A percentile compares a stretch with the other conserved stretches of the same genome.
Conservation (phyloP, 2,329 filamentous ascomycete species). For the Nemania abortiva region DNA sequence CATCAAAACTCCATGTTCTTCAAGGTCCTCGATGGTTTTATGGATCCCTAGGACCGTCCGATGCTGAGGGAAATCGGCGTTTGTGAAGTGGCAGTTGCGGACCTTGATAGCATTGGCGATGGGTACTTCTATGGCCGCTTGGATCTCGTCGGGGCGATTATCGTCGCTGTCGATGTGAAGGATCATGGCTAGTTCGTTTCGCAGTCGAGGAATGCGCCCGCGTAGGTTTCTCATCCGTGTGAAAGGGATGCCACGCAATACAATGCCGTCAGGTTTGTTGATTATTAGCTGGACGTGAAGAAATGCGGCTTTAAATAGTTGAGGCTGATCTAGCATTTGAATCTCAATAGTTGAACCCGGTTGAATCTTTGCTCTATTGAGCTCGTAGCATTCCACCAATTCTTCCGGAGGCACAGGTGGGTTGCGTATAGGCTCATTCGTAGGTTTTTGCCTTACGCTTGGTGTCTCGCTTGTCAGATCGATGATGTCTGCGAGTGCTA, state of each 20-base stretch:
- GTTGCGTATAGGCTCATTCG: slow-evolving; percentile 31
- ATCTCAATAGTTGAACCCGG: slow-evolving; percentile 43
- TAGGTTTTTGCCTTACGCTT: background rate
- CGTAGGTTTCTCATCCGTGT: slow-evolving; percentile 48
- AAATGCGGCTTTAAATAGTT: slow-evolving; percentile 44
- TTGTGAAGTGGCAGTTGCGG: slow-evolving; percentile 51
- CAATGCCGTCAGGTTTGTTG: slow-evolving; percentile 30
- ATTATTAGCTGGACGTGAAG: slow-evolving; percentile 45
- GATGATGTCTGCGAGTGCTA: slow-evolving; percentile 43
- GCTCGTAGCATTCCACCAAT: slow-evolving; percentile 25
- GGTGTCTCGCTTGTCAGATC: slow-evolving; percentile 42
- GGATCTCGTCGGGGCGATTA: slow-evolving; percentile 40
- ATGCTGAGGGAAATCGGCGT: slow-evolving; percentile 49
- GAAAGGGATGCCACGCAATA: slow-evolving; percentile 49
- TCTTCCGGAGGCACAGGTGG: slow-evolving; percentile 14
- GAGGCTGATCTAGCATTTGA: background rate
- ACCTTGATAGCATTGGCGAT: slow-evolving; percentile 39
- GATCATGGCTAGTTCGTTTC: slow-evolving; percentile 50
- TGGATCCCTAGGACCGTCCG: slow-evolving; percentile 39
- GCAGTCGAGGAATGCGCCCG: slow-evolving; percentile 46
- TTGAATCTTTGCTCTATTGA: slow-evolving; percentile 39
- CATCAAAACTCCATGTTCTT: slow-evolving; percentile 50
- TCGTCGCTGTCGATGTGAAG: slow-evolving; percentile 48
- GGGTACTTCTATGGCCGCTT: slow-evolving; percentile 48
- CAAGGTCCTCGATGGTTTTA: slow-evolving; percentile 42